phyloP scores from a whole-genome alignment of 2,329 filamentous ascomycete species.

The Aspergillus oerlinghausenensis region DNA sequence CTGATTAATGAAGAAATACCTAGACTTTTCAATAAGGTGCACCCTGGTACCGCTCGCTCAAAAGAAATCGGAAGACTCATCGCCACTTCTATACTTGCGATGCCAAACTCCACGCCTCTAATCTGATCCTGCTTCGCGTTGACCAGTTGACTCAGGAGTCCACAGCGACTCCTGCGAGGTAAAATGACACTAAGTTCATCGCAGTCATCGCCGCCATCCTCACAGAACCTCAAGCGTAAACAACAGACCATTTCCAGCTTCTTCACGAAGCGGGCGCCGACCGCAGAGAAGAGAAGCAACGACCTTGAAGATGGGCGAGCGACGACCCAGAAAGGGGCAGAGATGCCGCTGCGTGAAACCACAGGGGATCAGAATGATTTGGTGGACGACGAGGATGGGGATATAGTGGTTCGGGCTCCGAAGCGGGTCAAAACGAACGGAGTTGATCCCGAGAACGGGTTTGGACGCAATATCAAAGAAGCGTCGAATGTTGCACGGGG shows the following conservation, averaged over 20 bases:
- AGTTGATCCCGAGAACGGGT: slow-evolving; percentile 5
- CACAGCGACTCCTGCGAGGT: not conserved
- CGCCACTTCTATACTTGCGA: not conserved
- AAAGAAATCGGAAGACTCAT: not conserved
- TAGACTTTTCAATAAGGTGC: not conserved
- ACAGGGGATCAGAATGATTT: not conserved
- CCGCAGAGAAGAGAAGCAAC: slow-evolving; percentile 13
- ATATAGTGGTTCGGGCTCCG: slow-evolving; percentile 35
- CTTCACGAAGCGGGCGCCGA: slow-evolving; percentile 59
- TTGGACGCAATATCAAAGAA: not conserved
- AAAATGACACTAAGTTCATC: slow-evolving; percentile 33
- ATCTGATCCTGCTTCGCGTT: not conserved
- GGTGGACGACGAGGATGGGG: slow-evolving; percentile 15
- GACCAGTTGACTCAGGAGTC: not conserved
- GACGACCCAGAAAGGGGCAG: slow-evolving; percentile 2
- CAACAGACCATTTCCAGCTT: slow-evolving; percentile 81
- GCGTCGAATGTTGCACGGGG: slow-evolving; percentile 1
- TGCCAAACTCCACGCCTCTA: not conserved
- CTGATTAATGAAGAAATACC: not conserved
- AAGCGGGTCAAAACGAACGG: slow-evolving; percentile 37
- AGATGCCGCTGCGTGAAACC: slow-evolving; percentile 1
- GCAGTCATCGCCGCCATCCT: slow-evolving; percentile 27
- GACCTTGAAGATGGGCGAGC: slow-evolving; percentile 7
- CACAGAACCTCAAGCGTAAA: slow-evolving; percentile 34
- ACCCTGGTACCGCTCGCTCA: not conserved